Percentiles rank a stretch among this genome's conserved stretches.
Conservation (phyloP, 2,329 filamentous ascomycete genomes). For the Lecanosticta acicola region DNA sequence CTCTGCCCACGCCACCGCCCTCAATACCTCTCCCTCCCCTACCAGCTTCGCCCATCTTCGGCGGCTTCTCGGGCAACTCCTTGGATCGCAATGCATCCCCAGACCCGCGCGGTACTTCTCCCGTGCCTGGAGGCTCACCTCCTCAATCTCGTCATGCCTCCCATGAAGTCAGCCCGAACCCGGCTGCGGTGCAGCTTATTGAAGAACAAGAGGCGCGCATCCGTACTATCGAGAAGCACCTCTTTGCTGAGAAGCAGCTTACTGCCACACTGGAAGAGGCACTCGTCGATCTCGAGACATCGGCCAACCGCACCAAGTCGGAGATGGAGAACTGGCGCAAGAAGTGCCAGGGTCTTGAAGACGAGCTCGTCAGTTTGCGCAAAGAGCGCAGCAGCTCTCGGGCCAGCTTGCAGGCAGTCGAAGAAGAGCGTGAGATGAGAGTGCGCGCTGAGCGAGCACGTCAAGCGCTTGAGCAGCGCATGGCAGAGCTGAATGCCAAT, state of each 20-base stretch:
- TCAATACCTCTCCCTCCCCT: slow-evolving; percentile 93
- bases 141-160: slow-evolving; percentile 66
- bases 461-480: slow-evolving; percentile 86
- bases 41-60: slow-evolving; percentile 53
- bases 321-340: slow-evolving; percentile 89
- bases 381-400: slow-evolving; percentile 54
- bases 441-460: slow-evolving; percentile 83
- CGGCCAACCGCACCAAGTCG: slow-evolving; percentile 83
- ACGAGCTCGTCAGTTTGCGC: slow-evolving; percentile 59
- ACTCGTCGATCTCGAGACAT: slow-evolving; percentile 84
- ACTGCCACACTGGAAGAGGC: slow-evolving; percentile 94
- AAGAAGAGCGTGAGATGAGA: slow-evolving; percentile 92
- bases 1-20: slow-evolving; percentile 86
- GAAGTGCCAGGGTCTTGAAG: slow-evolving; percentile 70
- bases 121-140: slow-evolving; percentile 52
- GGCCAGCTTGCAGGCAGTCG: slow-evolving; percentile 76
- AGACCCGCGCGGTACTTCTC: slow-evolving; percentile 55
- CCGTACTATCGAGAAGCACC: slow-evolving; percentile 91
- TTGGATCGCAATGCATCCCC: slow-evolving; percentile 42
- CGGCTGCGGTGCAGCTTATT: slow-evolving; percentile 69
- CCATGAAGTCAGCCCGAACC: slow-evolving; percentile 48
- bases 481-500: slow-evolving; percentile 67
- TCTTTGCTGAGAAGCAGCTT: slow-evolving; percentile 92
- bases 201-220: slow-evolving; percentile 96
- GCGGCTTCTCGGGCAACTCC: slow-evolving; percentile 5